Evolutionary conservation across 345 rosid genomes (phyloP).

Genomic region (Schrenkiella parvula): DNA sequence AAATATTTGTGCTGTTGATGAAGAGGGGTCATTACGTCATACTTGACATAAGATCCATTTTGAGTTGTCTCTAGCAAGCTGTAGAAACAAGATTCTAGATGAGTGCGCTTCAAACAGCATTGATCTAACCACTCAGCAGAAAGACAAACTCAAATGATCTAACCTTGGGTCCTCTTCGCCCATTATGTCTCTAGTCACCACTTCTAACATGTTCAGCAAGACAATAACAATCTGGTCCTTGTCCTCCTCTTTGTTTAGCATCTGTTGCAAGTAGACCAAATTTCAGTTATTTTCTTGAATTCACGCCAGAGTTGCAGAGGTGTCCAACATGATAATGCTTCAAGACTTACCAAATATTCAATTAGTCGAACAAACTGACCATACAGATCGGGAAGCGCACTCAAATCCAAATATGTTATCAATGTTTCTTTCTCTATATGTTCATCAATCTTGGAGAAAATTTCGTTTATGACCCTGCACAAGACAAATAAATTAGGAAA

Average conservation of each 20-base stretch:
- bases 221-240: slow-evolving; percentile 51
- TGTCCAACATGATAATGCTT: neutral
- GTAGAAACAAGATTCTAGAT: neutral
- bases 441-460: slow-evolving; percentile 50
- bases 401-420: slow-evolving; percentile 51
- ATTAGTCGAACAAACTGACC: slow-evolving; percentile 68
- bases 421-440: slow-evolving; percentile 34
- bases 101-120: slow-evolving; percentile 11
- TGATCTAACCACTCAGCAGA: slow-evolving; percentile 8
- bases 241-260: slow-evolving; percentile 42
- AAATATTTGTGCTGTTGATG: slow-evolving; percentile 43
- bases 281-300: neutral
- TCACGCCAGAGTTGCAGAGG: neutral
- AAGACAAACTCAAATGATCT: slow-evolving; percentile 18
- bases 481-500: slow-evolving; percentile 23
- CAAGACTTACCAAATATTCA: slow-evolving; percentile 57
- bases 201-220: slow-evolving; percentile 53
- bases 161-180: slow-evolving; percentile 50
- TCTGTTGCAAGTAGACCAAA: slow-evolving; percentile 28
- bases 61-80: slow-evolving; percentile 47
- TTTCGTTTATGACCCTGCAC: slow-evolving; percentile 56
- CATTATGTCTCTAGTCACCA: slow-evolving; percentile 58
- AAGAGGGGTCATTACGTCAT: slow-evolving; percentile 52
- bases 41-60: slow-evolving; percentile 39
- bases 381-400: slow-evolving; percentile 76